phyloP scores from a whole-genome alignment of 345 rosid genomes.

The Hypericum perforatum region DNA sequence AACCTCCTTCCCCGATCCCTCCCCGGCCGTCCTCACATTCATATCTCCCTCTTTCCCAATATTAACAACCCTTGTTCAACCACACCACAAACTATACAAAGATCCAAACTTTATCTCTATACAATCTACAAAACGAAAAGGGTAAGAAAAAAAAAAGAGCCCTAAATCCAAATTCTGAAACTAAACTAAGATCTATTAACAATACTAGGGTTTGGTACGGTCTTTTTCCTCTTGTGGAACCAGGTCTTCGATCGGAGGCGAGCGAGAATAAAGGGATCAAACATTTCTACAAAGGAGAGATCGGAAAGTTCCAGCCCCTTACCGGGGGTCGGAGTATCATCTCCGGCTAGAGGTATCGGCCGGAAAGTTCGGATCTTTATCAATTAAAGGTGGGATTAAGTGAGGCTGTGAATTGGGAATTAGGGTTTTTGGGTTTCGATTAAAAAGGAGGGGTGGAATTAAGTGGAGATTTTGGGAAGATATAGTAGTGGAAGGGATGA shows the following conservation, averaged over 20 bases:
- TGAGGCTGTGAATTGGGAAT: conserved; percentile 1
- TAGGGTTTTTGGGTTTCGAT: not conserved
- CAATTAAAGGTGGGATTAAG: not conserved
- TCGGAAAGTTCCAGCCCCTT: not conserved
- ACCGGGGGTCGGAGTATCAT: conserved; percentile 10
- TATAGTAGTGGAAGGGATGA: not conserved
- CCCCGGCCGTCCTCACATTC: conserved; percentile 51
- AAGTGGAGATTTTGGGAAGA: not conserved
- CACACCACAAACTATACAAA: not conserved
- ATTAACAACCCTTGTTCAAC: conserved; percentile 7
- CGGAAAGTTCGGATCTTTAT: conserved; percentile 11
- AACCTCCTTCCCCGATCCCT: conserved; percentile 38
- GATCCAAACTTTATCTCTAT: not conserved
- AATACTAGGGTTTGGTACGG: not conserved
- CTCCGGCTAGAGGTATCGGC: conserved; percentile 7
- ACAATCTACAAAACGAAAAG: not conserved
- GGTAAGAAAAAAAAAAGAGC: not conserved
- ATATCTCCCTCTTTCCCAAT: conserved; percentile 35
- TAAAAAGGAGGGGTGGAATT: not conserved
- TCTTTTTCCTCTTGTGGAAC: conserved; percentile 15
- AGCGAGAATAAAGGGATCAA: conserved; percentile 15
- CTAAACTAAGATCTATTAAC: not conserved
- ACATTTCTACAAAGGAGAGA: conserved; percentile 7
- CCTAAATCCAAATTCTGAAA: not conserved
- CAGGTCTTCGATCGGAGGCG: conserved; percentile 19